phyloP scores from a whole-genome alignment of 176 grass and related monocot genomes.

The Avena sativa region DNA sequence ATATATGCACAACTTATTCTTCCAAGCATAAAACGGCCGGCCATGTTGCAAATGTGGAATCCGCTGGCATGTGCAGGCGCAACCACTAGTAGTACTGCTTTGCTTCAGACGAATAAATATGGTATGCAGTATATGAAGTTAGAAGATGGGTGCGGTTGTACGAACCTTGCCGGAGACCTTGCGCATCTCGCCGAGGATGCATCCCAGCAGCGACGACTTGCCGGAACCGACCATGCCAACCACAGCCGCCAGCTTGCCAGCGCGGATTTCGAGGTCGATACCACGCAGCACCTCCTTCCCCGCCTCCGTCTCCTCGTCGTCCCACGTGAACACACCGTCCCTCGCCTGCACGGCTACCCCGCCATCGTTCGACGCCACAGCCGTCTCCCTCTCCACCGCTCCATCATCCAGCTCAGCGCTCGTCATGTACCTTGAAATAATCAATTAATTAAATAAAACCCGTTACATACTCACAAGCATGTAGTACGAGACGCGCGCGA shows the following conservation, averaged over 20 bases:
- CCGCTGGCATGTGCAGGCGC: neutral
- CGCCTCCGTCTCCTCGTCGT: conserved; percentile 65
- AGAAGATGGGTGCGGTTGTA: neutral
- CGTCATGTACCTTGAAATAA: conserved; percentile 44
- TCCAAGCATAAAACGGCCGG: too few species aligned
- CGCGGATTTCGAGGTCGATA: conserved; percentile 63
- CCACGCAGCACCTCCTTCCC: conserved; percentile 53
- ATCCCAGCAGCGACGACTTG: conserved; percentile 87
- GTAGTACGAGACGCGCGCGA: too few species aligned
- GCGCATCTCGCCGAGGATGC: conserved; percentile 90
- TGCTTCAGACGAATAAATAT: too few species aligned
- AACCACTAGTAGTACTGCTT: too few species aligned
- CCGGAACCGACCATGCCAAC: conserved; percentile 90
- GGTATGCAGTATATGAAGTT: too few species aligned
- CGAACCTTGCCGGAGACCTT: conserved; percentile 85
- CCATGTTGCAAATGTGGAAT: too few species aligned
- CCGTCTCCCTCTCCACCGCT: conserved; percentile 60
- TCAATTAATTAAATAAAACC: too few species aligned
- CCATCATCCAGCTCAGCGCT: conserved; percentile 71
- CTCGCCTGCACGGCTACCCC: conserved; percentile 62
- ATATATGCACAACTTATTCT: too few species aligned
- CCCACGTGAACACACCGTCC: conserved; percentile 79
- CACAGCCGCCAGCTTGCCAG: conserved; percentile 71
- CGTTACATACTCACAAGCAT: too few species aligned
- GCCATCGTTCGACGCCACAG: conserved; percentile 13